phyloP scores from a whole-genome alignment of 768 basidiomycete species.

The Amanita pallidorosea region DNA sequence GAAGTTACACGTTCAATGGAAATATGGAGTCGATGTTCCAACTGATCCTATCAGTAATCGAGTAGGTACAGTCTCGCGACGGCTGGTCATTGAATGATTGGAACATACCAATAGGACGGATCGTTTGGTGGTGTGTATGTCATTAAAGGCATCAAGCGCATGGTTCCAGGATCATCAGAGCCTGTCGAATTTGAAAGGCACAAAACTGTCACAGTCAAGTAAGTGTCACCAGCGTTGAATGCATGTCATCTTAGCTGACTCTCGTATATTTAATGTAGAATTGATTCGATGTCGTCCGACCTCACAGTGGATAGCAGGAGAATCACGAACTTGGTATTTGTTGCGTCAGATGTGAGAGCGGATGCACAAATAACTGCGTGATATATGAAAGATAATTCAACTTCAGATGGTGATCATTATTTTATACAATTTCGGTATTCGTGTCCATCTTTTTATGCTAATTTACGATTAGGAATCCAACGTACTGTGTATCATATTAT shows the following conservation, averaged over 20 bases:
- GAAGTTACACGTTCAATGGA: conserved; percentile 36
- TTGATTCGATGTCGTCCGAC: conserved; percentile 10
- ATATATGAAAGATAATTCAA: no score
- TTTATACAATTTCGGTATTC: no score
- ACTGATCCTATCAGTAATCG: conserved; percentile 26
- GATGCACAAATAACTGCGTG: conserved; percentile 5
- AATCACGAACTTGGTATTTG: conserved; percentile 37
- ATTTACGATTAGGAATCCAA: no score
- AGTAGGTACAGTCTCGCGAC: conserved; percentile 18
- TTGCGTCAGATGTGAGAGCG: conserved; percentile 33
- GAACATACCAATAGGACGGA: conserved; percentile 26
- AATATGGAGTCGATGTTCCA: conserved; percentile 32
- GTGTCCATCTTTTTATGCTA: no score
- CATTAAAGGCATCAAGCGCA: conserved; percentile 36
- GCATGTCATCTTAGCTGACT: not conserved
- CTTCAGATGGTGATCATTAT: no score
- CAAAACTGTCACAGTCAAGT: conserved; percentile 43
- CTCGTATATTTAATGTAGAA: conserved; percentile 9
- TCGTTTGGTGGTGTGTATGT: conserved; percentile 39
- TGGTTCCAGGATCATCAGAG: conserved; percentile 19
- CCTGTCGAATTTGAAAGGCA: conserved; percentile 33
- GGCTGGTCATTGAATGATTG: conserved; percentile 1
- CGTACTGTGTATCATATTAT: no score
- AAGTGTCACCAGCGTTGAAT: conserved; percentile 10
- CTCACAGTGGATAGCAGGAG: conserved; percentile 28